Conservation (phyloP, 2,329 filamentous ascomycete genomes). For the Aaosphaeria pasadenensis region DNA sequence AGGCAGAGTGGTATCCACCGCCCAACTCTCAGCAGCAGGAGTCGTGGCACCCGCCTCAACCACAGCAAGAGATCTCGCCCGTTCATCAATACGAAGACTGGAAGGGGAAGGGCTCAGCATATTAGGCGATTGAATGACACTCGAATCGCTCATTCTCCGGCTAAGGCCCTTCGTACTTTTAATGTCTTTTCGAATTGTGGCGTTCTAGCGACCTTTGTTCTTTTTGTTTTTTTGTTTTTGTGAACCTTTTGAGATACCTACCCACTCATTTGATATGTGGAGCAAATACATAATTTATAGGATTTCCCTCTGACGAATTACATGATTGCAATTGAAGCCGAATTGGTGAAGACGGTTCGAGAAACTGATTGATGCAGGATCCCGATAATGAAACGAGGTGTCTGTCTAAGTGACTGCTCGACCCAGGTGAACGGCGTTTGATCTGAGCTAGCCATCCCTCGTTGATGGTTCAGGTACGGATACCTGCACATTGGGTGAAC, state of each 20-base stretch:
- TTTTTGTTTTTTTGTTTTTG: not conserved
- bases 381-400: too few relatives aligned
- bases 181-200: not conserved
- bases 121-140: not conserved
- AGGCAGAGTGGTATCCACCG: not conserved
- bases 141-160: too few relatives aligned
- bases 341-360: too few relatives aligned
- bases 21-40: not conserved
- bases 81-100: not conserved
- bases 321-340: too few relatives aligned
- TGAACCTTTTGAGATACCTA: not conserved
- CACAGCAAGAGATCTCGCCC: not conserved
- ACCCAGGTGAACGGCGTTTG: too few relatives aligned
- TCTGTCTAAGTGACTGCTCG: too few relatives aligned
- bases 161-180: too few relatives aligned
- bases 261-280: not conserved
- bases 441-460: too few relatives aligned
- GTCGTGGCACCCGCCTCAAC: not conserved
- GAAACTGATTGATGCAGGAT: too few relatives aligned
- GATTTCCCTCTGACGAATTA: not conserved
- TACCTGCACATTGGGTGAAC: too few relatives aligned
- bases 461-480: too few relatives aligned
- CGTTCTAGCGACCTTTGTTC: not conserved
- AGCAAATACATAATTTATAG: too few relatives aligned
- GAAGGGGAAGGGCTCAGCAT: slow-evolving; percentile 1